Evolutionary conservation across 1,284 basidiomycete genomes (phyloP), one percentile per base, ranked within the genome.

Genomic region (Cryptococcus sp.): DNA sequence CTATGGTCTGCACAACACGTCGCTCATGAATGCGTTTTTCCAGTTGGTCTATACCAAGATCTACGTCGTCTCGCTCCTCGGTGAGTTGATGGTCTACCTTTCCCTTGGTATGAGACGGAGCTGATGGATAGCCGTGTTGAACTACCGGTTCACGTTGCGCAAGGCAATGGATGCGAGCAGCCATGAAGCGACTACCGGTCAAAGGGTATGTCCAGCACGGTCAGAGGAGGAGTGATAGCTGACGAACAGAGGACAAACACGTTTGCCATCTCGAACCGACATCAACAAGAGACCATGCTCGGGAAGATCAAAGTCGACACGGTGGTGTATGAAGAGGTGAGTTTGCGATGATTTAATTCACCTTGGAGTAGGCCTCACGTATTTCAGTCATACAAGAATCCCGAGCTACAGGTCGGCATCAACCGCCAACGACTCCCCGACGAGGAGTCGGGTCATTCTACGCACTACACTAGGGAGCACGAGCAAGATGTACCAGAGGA

Each of bases 231-330:
- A 19, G n/a, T 25, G 38, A 25, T 24, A 19, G 18, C 39, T 41
- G 14, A 41, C 19, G 23, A 23, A 4, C 34, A 46, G 45, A 16
- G 25, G 24, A 23, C 6, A 9, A 46, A 46, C 18, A 23, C 39
- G 10, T 35, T 34, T 25, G 24, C 21, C 19, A 12, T 34, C 26
- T 38, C 45, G 5, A 38, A 24, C 18, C 35, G 45, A 6, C 36
- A 25, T 11, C 35, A 46, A 12, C 43, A 44, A 24, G 23, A 46
- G 28, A 46, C 45, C 12, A 33, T 46, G 19, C 19, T 46, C 4
- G 45, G 39, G 18, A 38, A 46, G 25, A 39, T 46, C 45, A n/a
- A 39, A 11, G 45, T 46, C 12, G 35, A 38, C 19, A 46, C 45
- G 23, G 35, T 19, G 6, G 23, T 39, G 10, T 39, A 46, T 23